phyloP scores from a whole-genome alignment of 345 rosid species.

The Rhodomyrtus tomentosa region DNA sequence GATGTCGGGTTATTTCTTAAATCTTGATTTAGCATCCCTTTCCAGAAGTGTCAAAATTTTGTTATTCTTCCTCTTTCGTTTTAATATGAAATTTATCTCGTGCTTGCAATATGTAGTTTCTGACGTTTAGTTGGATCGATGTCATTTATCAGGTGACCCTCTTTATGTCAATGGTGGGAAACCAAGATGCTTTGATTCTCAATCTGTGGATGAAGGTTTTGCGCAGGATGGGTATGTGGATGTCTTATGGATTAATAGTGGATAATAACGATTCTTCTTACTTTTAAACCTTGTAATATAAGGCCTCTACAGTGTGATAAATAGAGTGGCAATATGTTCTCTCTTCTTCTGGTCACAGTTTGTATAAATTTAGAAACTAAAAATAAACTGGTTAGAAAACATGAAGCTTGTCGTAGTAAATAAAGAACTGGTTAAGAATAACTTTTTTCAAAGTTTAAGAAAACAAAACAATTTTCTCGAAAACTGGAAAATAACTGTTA shows the following conservation, averaged over 20 bases:
- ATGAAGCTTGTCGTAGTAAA: neutral
- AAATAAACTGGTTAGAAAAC: neutral
- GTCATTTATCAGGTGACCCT: constrained; percentile 52
- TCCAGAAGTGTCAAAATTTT: neutral
- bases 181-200: constrained; percentile 40
- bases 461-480: neutral
- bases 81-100: neutral
- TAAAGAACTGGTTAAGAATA: neutral
- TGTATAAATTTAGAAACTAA: neutral
- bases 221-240: constrained; percentile 61
- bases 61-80: neutral
- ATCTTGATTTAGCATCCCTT: neutral
- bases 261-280: neutral
- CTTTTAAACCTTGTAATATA: neutral
- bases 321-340: neutral
- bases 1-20: neutral
- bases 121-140: neutral
- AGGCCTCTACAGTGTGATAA: neutral
- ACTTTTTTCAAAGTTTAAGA: neutral
- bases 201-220: constrained; percentile 33
- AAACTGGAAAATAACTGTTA: neutral
- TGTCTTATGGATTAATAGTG: neutral
- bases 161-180: constrained; percentile 62
- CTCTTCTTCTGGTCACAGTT: neutral
- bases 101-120: neutral